These are phyloP conservation scores for Fraxinus anomala DNA, from an alignment of 257 asterid genomes.

Conservation along the genomic window DNA sequence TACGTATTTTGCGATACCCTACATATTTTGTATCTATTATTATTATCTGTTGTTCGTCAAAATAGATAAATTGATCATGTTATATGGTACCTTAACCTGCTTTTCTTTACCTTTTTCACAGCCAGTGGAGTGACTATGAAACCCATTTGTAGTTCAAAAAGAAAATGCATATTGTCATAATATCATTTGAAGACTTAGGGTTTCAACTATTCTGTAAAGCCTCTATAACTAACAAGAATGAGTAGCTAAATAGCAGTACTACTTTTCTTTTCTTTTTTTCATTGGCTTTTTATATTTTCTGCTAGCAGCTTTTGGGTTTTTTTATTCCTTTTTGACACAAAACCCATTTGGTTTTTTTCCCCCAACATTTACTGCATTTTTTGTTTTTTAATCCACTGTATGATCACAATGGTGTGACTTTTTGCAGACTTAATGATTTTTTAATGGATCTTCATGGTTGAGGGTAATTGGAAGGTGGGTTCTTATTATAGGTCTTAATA, in stretches of 20 bases:
- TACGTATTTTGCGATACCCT: conserved; percentile 42
- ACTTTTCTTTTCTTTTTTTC: no score
- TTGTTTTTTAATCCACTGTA: no score
- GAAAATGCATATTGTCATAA: background rate
- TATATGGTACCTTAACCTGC: conserved; percentile 14
- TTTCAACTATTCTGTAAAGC: background rate
- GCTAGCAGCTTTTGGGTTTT: background rate
- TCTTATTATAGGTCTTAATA: no score
- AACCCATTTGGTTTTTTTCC: background rate
- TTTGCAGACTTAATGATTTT: background rate
- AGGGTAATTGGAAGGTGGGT: background rate
- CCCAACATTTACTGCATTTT: background rate
- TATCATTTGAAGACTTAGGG: background rate
- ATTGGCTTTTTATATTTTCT: no score
- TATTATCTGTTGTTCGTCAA: background rate
- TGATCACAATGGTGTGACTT: no score
- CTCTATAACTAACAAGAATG: background rate
- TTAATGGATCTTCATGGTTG: background rate
- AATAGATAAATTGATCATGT: background rate
- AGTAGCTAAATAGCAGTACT: background rate
- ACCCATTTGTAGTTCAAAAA: background rate
- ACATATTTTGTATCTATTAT: background rate
- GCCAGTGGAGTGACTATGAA: background rate
- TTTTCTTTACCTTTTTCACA: background rate
- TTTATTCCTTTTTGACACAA: background rate